Conservation (phyloP, 768 basidiomycete species). For the Gymnopilus dilepis region DNA sequence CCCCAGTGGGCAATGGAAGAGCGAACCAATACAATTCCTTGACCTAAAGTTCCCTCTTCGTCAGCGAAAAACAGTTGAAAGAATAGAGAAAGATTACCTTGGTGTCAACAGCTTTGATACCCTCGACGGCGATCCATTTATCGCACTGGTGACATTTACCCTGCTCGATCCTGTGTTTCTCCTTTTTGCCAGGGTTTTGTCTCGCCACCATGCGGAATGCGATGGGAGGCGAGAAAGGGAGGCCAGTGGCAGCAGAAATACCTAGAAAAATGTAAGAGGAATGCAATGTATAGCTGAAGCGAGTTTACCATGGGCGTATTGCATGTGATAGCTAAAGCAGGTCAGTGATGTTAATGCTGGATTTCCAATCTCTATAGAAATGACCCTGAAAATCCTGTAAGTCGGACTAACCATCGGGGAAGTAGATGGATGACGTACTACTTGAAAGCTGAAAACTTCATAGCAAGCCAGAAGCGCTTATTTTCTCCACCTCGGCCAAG, state of each 20-base stretch:
- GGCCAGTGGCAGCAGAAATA: constrained; percentile 68
- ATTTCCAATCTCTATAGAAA: too few species aligned
- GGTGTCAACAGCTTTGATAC: constrained; percentile 72
- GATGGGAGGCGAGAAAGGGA: constrained; percentile 79
- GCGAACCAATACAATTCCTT: constrained; percentile 78
- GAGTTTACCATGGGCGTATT: constrained; percentile 72
- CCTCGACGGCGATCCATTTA: constrained; percentile 75
- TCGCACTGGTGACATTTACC: constrained; percentile 81
- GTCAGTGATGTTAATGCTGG: too few species aligned
- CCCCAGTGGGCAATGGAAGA: too few species aligned
- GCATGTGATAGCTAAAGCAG: constrained; percentile 88
- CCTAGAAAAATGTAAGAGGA: constrained; percentile 45
- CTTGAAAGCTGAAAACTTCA: constrained; percentile 87
- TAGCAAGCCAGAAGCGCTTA: constrained; percentile 71
- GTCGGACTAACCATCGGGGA: too few species aligned
- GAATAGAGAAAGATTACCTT: constrained; percentile 49
- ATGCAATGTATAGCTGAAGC: not conserved
- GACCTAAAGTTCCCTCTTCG: constrained; percentile 49
- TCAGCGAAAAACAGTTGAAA: not conserved
- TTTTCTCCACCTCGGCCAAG: constrained; percentile 65
- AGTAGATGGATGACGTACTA: constrained; percentile 48
- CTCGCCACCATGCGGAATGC: constrained; percentile 59
- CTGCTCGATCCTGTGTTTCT: constrained; percentile 63
- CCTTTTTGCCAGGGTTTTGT: constrained; percentile 56
- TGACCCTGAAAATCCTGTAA: too few species aligned